Evolutionary conservation across 768 basidiomycete genomes (phyloP).

Genomic region (Candolleomyces eurysporus): DNA sequence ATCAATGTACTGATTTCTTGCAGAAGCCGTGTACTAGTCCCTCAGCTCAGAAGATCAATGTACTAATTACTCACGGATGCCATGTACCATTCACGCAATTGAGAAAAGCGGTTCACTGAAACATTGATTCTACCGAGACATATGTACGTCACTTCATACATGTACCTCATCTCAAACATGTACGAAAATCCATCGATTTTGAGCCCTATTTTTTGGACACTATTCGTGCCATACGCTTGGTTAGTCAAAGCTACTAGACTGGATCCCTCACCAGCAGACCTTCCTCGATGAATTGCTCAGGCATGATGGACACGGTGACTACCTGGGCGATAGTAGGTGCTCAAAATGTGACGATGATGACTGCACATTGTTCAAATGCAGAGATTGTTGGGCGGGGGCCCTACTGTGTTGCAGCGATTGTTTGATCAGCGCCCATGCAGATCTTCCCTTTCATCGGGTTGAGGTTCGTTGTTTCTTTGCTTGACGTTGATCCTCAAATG

Average conservation of each 20-base stretch:
- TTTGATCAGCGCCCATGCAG: not conserved
- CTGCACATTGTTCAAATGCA: not conserved
- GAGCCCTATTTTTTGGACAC: too few species aligned
- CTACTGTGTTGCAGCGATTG: not conserved
- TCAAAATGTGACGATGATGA: not conserved
- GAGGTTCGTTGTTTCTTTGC: not conserved
- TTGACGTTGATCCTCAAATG: not conserved
- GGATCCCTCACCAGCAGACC: not conserved
- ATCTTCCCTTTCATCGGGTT: not conserved
- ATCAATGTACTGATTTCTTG: too few species aligned
- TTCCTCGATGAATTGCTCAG: not conserved
- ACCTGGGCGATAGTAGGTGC: not conserved
- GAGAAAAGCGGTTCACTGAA: too few species aligned
- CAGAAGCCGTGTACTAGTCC: too few species aligned
- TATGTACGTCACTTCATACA: too few species aligned
- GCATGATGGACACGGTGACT: not conserved
- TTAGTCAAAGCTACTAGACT: not conserved
- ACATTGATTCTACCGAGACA: too few species aligned
- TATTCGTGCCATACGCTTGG: too few species aligned
- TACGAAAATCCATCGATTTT: too few species aligned
- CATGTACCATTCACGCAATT: too few species aligned
- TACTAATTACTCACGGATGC: too few species aligned
- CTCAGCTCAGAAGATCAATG: too few species aligned
- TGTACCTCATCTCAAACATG: too few species aligned
- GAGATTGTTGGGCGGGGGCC: not conserved